Evolutionary conservation across 2,329 filamentous ascomycete genomes (phyloP).

Genomic region (Lachnellula arida): DNA sequence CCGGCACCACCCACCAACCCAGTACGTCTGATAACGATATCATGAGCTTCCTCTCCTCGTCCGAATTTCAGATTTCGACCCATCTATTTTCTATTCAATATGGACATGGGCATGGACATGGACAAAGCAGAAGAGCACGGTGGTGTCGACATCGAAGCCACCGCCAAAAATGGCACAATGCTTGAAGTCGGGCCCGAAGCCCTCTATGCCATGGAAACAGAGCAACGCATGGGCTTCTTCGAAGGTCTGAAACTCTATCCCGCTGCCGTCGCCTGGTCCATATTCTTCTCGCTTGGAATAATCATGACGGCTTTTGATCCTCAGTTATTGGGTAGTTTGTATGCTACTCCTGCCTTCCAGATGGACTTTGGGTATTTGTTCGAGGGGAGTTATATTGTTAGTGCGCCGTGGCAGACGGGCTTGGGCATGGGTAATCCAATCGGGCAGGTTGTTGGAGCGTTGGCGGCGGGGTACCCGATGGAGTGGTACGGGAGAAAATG

Average conservation of each 20-base stretch:
- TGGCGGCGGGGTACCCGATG: constrained; percentile 41
- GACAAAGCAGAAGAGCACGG: too few relatives aligned
- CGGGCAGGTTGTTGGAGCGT: constrained; percentile 33
- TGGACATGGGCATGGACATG: too few relatives aligned
- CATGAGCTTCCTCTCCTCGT: too few relatives aligned
- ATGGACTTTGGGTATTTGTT: constrained; percentile 15
- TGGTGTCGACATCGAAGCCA: too few relatives aligned
- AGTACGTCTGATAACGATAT: too few relatives aligned
- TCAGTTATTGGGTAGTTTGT: constrained; percentile 22
- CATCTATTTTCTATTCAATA: too few relatives aligned
- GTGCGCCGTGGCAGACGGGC: constrained; percentile 25
- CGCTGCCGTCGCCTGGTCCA: constrained; percentile 20
- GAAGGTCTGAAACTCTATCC: constrained; percentile 21
- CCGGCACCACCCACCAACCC: too few relatives aligned
- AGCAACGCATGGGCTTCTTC: constrained; percentile 20
- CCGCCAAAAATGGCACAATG: too few relatives aligned
- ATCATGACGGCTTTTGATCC: constrained; percentile 27
- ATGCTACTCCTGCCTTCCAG: constrained; percentile 25
- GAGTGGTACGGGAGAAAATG: constrained; percentile 21
- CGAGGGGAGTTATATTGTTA: constrained; percentile 20
- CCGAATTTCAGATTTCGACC: too few relatives aligned
- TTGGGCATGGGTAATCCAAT: constrained; percentile 26
- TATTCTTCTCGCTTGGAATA: constrained; percentile 24
- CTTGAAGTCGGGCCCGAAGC: too few relatives aligned
- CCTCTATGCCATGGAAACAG: not conserved